phyloP scores from a whole-genome alignment of 495 filamentous ascomycete genomes.

The Podospora anserina region DNA sequence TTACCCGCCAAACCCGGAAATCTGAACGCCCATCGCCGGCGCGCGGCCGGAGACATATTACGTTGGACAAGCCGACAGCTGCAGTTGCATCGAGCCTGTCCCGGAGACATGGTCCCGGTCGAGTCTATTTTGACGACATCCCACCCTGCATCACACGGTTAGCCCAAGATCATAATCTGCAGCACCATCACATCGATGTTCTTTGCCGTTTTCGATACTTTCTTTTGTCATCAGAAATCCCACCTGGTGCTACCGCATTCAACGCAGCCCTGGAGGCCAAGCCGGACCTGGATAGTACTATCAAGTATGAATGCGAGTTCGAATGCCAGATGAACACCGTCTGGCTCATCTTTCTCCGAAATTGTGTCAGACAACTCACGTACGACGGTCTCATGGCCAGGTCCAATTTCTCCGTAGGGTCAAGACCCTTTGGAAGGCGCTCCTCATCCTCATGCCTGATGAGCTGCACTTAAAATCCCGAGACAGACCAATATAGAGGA shows the following conservation, averaged over 20 bases:
- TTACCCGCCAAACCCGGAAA: slow-evolving; percentile 1
- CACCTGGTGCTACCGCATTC: background rate
- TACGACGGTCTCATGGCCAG: background rate
- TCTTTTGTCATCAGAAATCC: background rate
- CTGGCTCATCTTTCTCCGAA: background rate
- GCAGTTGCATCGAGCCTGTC: slow-evolving; percentile 13
- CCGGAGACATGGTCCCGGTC: slow-evolving; percentile 12
- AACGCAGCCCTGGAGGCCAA: background rate
- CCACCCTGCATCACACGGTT: background rate
- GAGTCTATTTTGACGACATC: slow-evolving; percentile 22
- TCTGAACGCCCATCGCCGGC: background rate
- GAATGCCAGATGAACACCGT: background rate
- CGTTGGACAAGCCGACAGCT: slow-evolving; percentile 8
- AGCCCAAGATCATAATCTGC: background rate
- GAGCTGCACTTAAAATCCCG: background rate
- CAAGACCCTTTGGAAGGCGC: background rate
- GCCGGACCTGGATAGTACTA: background rate
- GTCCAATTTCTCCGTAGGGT: background rate
- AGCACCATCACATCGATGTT: background rate
- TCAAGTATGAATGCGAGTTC: too few relatives aligned
- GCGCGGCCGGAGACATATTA: background rate
- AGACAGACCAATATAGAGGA: background rate
- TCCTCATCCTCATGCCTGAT: background rate
- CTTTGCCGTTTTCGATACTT: background rate
- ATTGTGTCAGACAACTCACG: background rate